Conservation (phyloP, 768 basidiomycete genomes). For the Austroboletus festivus region DNA sequence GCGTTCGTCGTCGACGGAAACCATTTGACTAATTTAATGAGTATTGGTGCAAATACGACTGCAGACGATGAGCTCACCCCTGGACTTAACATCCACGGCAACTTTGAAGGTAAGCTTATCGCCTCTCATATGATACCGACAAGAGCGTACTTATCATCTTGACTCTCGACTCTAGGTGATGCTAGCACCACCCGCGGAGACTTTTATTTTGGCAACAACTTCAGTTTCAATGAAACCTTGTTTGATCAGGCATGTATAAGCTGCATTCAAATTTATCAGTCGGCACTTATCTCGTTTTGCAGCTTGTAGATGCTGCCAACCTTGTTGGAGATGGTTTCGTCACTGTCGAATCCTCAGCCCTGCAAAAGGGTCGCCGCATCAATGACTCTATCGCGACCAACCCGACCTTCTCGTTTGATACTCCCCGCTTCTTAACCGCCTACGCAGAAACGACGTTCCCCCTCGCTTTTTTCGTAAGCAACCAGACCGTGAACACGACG, state of each 20-base stretch:
- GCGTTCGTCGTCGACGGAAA: conserved; percentile 27
- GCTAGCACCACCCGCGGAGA: conserved; percentile 24
- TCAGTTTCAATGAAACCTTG: conserved; percentile 25
- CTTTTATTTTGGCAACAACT: conserved; percentile 27
- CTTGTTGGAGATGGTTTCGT: conserved; percentile 17
- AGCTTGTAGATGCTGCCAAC: conserved; percentile 19
- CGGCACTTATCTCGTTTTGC: background rate
- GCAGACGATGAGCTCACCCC: conserved; percentile 9
- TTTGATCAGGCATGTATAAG: conserved; percentile 14
- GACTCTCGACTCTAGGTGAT: conserved; percentile 15
- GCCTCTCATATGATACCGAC: background rate
- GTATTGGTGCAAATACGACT: conserved; percentile 24
- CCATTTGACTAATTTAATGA: conserved; percentile 28
- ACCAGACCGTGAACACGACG: conserved; percentile 20
- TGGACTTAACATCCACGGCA: conserved; percentile 22
- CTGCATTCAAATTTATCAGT: too few relatives aligned
- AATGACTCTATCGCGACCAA: conserved; percentile 27
- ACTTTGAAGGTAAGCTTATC: conserved; percentile 18
- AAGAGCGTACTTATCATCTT: background rate
- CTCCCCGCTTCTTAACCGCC: conserved; percentile 18
- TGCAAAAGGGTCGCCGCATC: conserved; percentile 22
- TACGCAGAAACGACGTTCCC: conserved; percentile 25
- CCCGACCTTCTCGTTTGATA: conserved; percentile 21
- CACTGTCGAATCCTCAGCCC: conserved; percentile 20
- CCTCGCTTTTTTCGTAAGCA: conserved; percentile 24